A percentile compares a stretch with the other conserved stretches of the same genome.
These are phyloP conservation scores for Umbelopsis vinacea DNA, from an alignment of 192 early-diverging fungal genomes.

Conservation along the genomic window DNA sequence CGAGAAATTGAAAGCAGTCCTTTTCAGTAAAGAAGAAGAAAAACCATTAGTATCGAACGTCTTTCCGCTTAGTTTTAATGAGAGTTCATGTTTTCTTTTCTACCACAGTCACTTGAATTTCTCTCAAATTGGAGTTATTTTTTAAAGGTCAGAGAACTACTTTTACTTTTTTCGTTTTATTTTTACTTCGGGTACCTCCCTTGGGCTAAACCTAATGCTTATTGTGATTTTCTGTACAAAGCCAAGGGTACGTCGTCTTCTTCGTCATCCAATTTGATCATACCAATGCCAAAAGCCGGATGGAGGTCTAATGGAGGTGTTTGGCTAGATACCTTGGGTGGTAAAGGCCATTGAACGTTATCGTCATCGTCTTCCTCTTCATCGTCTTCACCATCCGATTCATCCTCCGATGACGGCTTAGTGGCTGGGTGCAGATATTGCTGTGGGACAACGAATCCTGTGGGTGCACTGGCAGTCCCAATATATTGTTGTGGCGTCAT, in stretches of 20 bases:
- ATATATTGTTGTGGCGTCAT: constrained; percentile 20
- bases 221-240: constrained; percentile 48
- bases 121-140: constrained; percentile 3
- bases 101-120: background rate
- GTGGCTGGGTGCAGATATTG: constrained; percentile 30
- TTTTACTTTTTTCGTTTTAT: too few relatives aligned
- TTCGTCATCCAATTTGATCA: constrained; percentile 41
- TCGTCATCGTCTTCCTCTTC: constrained; percentile 10
- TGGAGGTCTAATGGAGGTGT: background rate
- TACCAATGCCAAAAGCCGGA: background rate
- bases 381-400: background rate
- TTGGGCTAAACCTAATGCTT: background rate
- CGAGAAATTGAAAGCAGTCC: background rate
- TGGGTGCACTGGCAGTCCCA: constrained; percentile 5
- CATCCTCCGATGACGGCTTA: background rate
- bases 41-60: too few relatives aligned
- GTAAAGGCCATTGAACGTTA: constrained; percentile 12
- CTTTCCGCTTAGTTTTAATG: background rate
- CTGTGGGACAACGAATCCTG: constrained; percentile 37
- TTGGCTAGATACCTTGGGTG: background rate
- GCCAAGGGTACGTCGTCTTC: constrained; percentile 71
- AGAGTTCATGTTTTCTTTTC: background rate
- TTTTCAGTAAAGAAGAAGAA: background rate
- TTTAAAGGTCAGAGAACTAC: background rate
- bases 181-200: too few relatives aligned